These are phyloP conservation scores for Pseudopyricularia cyperi DNA, from an alignment of 2,329 filamentous ascomycete genomes.

Conservation along the genomic window DNA sequence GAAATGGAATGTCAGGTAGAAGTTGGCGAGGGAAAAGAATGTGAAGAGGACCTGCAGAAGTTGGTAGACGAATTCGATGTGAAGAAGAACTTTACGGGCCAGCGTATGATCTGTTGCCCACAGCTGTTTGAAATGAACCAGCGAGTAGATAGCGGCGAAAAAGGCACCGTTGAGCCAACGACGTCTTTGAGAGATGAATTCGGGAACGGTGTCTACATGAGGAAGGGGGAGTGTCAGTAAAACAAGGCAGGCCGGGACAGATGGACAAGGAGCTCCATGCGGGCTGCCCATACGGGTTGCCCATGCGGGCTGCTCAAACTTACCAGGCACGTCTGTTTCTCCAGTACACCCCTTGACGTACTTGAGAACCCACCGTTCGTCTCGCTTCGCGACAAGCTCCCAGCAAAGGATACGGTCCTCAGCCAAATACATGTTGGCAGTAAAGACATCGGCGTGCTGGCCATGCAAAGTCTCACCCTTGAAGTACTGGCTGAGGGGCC, in stretches of 20 bases:
- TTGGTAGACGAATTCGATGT: constrained; percentile 93
- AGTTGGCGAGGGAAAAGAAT: constrained; percentile 96
- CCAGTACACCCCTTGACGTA: constrained; percentile 95
- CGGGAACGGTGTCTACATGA: constrained; percentile 71
- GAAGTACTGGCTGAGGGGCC: constrained; percentile 95
- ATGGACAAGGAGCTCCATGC: no score
- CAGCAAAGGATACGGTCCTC: constrained; percentile 85
- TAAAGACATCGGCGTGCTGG: constrained; percentile 56
- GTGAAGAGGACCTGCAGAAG: constrained; percentile 88
- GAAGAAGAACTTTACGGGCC: constrained; percentile 76
- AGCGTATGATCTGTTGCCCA: constrained; percentile 88
- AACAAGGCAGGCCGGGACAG: background rate
- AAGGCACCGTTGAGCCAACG: constrained; percentile 98
- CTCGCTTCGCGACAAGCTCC: constrained; percentile 91
- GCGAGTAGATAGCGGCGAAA: constrained; percentile 94
- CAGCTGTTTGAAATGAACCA: constrained; percentile 88
- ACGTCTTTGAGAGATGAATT: constrained; percentile 92
- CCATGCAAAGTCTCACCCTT: constrained; percentile 96
- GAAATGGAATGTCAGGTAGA: constrained; percentile 98
- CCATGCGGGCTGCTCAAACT: constrained; percentile 21
- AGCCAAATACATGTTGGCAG: constrained; percentile 86
- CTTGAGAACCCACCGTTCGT: constrained; percentile 92
- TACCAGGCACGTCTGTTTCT: constrained; percentile 95
- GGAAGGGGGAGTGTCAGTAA: background rate
- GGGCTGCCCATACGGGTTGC: no score